phyloP scores from a whole-genome alignment of 352 stramenopile species.

The Hyaloperonospora brassicae region DNA sequence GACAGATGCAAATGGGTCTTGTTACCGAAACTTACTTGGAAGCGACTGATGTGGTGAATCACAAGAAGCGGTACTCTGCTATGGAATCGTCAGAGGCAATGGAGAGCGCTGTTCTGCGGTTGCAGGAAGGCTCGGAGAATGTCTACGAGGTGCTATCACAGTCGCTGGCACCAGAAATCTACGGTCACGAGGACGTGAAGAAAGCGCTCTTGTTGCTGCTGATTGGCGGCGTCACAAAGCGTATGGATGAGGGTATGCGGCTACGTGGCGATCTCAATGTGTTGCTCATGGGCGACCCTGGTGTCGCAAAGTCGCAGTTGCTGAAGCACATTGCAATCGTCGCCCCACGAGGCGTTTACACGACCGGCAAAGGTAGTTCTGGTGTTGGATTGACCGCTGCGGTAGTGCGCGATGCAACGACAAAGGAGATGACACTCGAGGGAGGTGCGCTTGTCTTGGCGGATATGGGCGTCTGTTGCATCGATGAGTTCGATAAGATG shows the following conservation, averaged over 20 bases:
- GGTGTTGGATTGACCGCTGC: slow-evolving; percentile 97
- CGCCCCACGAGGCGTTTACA: slow-evolving; percentile 97
- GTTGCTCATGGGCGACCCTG: slow-evolving; percentile 96
- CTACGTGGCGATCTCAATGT: slow-evolving; percentile 99
- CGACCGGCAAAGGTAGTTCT: slow-evolving; percentile 97
- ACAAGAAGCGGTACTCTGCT: slow-evolving; percentile 97
- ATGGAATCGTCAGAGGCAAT: slow-evolving; percentile 83
- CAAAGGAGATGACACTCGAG: slow-evolving; percentile 89
- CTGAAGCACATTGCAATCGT: slow-evolving; percentile 97
- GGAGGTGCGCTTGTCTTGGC: slow-evolving; percentile 96
- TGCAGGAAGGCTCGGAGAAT: slow-evolving; percentile 60
- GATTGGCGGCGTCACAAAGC: slow-evolving; percentile 88
- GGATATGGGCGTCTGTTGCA: slow-evolving; percentile 97
- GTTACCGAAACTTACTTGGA: slow-evolving; percentile 97
- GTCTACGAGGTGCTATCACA: slow-evolving; percentile 91
- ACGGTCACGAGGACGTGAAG: slow-evolving; percentile 99
- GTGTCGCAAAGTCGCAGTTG: slow-evolving; percentile 98
- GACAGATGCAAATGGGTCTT: slow-evolving; percentile 94
- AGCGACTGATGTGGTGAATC: slow-evolving; percentile 90
- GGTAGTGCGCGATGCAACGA: slow-evolving; percentile 93
- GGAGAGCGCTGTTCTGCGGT: slow-evolving; percentile 60
- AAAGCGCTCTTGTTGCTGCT: slow-evolving; percentile 97
- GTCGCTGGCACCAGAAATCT: slow-evolving; percentile 98
- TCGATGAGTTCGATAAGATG: slow-evolving; percentile 99
- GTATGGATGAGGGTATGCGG: slow-evolving; percentile 90